phyloP scores from a whole-genome alignment of 1,284 basidiomycete genomes.

The Pisolithus thermaeus region DNA sequence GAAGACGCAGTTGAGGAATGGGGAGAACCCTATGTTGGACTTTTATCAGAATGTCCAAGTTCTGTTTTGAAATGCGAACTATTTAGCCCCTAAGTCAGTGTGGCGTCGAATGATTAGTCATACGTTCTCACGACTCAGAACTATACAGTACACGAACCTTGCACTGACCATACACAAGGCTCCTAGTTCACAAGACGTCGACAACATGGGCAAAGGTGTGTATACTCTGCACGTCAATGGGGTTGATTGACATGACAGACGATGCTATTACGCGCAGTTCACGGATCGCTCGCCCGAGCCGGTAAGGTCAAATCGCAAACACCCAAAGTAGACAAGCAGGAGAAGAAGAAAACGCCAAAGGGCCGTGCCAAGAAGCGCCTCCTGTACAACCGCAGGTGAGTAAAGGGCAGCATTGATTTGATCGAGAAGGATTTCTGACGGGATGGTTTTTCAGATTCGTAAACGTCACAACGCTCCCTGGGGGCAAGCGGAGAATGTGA shows the following conservation, averaged over 20 bases:
- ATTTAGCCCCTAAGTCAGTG: not conserved
- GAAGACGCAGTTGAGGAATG: slow-evolving; percentile 63
- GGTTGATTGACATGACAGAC: not conserved
- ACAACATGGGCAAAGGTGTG: slow-evolving; percentile 66
- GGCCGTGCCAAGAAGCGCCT: slow-evolving; percentile 96
- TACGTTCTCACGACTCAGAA: slow-evolving; percentile 4
- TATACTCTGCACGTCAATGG: slow-evolving; percentile 8
- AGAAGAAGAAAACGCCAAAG: slow-evolving; percentile 96
- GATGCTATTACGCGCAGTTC: slow-evolving; percentile 50
- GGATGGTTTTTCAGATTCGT: slow-evolving; percentile 63
- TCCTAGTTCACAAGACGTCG: slow-evolving; percentile 29
- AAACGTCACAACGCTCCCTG: slow-evolving; percentile 86
- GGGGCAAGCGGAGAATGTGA: slow-evolving; percentile 95
- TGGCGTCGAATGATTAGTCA: not conserved
- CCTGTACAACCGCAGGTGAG: slow-evolving; percentile 89
- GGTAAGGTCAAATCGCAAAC: slow-evolving; percentile 99
- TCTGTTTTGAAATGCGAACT: slow-evolving; percentile 46
- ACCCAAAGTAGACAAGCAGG: slow-evolving; percentile 96
- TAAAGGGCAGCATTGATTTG: slow-evolving; percentile 13
- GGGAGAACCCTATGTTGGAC: slow-evolving; percentile 83
- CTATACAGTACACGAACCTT: slow-evolving; percentile 19
- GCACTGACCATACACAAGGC: slow-evolving; percentile 13
- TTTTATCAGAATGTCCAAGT: slow-evolving; percentile 90
- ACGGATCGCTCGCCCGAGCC: slow-evolving; percentile 99
- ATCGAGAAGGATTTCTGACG: slow-evolving; percentile 5